phyloP scores from a whole-genome alignment of 495 filamentous ascomycete species.

The Chaetomium fimeti region DNA sequence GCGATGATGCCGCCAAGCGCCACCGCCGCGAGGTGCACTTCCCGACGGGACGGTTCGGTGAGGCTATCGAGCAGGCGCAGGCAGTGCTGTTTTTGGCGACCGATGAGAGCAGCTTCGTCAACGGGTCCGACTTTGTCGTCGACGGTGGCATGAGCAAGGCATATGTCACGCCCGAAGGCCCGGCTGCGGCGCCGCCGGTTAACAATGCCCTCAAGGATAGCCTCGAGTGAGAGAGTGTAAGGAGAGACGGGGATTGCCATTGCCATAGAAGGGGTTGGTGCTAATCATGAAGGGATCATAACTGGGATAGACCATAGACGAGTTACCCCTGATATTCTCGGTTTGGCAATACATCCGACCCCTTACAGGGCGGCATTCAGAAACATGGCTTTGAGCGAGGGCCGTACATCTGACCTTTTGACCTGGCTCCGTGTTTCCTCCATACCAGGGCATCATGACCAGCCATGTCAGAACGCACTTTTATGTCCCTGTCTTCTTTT shows the following conservation, averaged over 20 bases:
- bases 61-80: conserved; percentile 92
- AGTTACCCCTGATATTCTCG: too few relatives aligned
- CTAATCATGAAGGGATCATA: too few relatives aligned
- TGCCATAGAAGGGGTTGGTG: neutral
- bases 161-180: conserved; percentile 89
- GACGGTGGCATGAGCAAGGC: conserved; percentile 96
- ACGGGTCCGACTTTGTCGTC: conserved; percentile 89
- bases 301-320: too few relatives aligned
- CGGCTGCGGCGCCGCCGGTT: conserved; percentile 63
- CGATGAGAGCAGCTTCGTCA: conserved; percentile 93
- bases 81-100: conserved; percentile 92
- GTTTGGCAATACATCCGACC: too few relatives aligned
- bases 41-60: conserved; percentile 90
- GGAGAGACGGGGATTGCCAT: neutral
- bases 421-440: too few relatives aligned
- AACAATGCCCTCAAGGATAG: conserved; percentile 59
- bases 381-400: too few relatives aligned
- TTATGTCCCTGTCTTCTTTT: too few relatives aligned
- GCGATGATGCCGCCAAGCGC: conserved; percentile 82
- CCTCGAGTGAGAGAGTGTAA: conserved; percentile 27
- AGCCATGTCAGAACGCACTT: too few relatives aligned
- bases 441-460: too few relatives aligned
- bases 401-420: too few relatives aligned
- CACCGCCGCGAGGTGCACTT: conserved; percentile 89
- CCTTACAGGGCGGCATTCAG: too few relatives aligned